Evolutionary conservation across 257 asterid species (phyloP).

Genomic region (Marsdenia floribunda): DNA sequence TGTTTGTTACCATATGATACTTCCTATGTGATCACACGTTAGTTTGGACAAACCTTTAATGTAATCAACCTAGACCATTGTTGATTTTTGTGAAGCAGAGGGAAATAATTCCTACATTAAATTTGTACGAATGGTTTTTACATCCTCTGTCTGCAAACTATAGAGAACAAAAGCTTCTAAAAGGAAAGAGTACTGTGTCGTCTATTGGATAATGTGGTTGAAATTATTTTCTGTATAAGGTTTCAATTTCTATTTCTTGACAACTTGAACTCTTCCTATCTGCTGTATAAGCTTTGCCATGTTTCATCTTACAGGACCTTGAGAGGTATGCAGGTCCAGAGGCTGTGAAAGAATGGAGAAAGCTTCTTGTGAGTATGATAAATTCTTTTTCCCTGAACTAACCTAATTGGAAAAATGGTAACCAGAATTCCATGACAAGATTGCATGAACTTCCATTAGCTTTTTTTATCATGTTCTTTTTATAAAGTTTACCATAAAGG

Average conservation of each 20-base stretch:
- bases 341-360: conserved; percentile 89
- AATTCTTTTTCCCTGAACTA: conserved; percentile 6
- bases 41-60: background rate
- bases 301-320: conserved; percentile 56
- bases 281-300: background rate
- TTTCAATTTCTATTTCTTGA: conserved; percentile 2
- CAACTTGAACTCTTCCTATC: background rate
- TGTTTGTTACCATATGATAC: conserved; percentile 2
- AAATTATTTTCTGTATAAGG: background rate
- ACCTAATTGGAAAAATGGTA: background rate
- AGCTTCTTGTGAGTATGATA: conserved; percentile 70
- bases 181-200: background rate
- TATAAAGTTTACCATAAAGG: background rate
- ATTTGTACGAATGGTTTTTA: background rate
- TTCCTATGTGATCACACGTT: background rate
- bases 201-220: background rate
- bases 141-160: background rate
- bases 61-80: background rate
- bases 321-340: conserved; percentile 76
- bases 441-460: background rate
- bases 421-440: conserved; percentile 1
- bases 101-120: background rate
- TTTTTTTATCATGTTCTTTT: background rate
- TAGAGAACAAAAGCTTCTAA: background rate
- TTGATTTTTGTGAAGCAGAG: background rate